A percentile compares a stretch with the other conserved stretches of the same genome.
These are phyloP conservation scores for Asterophora parasitica DNA, from an alignment of 768 basidiomycete species.

Conservation along the genomic window DNA sequence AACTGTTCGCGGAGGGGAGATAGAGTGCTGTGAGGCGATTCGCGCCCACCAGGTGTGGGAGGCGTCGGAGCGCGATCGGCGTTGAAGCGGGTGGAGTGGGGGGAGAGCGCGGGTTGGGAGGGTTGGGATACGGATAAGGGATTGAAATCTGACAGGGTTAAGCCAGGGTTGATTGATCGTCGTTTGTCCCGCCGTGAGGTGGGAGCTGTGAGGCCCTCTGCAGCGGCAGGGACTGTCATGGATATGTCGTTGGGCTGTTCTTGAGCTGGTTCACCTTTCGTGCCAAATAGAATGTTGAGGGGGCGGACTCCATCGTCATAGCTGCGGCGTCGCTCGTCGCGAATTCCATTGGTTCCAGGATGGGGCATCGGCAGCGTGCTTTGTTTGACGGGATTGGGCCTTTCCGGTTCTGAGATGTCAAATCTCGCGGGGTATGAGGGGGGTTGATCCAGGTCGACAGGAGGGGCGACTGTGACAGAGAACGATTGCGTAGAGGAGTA, in stretches of 20 bases:
- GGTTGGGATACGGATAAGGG: conserved; percentile 16
- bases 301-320: conserved; percentile 43
- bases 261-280: conserved; percentile 19
- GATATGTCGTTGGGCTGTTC: conserved; percentile 14
- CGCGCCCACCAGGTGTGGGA: conserved; percentile 17
- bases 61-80: conserved; percentile 24
- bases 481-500: conserved; percentile 29
- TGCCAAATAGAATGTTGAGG: conserved; percentile 31
- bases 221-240: conserved; percentile 13
- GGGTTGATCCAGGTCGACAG: conserved; percentile 20
- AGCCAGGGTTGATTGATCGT: conserved; percentile 45
- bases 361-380: conserved; percentile 37
- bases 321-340: conserved; percentile 33
- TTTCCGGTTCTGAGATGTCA: conserved; percentile 10
- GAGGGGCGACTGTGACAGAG: conserved; percentile 40
- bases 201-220: conserved; percentile 28
- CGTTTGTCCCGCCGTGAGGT: conserved; percentile 40
- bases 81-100: conserved; percentile 22
- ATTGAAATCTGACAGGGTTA: conserved; percentile 31
- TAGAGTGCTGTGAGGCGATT: conserved; percentile 21
- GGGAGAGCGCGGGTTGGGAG: conserved; percentile 26
- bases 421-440: conserved; percentile 16
- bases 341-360: conserved; percentile 15
- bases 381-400: conserved; percentile 28
- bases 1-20: conserved; percentile 32